phyloP scores from a whole-genome alignment of 2,329 filamentous ascomycete species.

The Phialophora tarda region DNA sequence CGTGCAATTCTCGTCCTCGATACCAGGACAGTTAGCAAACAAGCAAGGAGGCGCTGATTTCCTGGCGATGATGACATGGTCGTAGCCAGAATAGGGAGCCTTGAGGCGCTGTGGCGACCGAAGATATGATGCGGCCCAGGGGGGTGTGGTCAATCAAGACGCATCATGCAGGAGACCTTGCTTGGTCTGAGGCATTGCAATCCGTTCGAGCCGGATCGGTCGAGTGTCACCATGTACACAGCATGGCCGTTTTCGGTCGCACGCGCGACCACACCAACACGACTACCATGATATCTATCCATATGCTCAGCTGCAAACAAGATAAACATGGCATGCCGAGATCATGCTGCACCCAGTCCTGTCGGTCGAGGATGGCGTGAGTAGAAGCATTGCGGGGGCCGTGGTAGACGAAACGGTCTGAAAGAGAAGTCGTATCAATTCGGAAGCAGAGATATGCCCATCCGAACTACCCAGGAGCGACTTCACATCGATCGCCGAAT shows the following conservation, averaged over 20 bases:
- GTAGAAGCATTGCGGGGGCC: neutral
- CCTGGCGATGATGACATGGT: neutral
- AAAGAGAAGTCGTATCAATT: slow-evolving; percentile 6
- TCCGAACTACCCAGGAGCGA: neutral
- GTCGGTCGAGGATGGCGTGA: neutral
- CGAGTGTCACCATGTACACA: neutral
- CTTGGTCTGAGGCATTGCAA: neutral
- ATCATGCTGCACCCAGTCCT: neutral
- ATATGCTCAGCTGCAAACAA: neutral
- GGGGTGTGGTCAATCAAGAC: neutral
- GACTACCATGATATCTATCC: neutral
- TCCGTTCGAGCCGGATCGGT: neutral
- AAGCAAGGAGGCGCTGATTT: neutral
- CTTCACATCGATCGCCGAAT: neutral
- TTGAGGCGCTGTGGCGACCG: neutral
- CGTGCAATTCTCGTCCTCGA: no score
- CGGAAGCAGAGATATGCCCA: neutral
- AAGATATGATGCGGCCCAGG: neutral
- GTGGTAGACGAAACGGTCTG: neutral
- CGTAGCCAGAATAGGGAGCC: neutral
- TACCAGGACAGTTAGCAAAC: no score
- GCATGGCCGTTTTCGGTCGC: no score
- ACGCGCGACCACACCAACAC: neutral
- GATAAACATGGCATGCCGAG: neutral
- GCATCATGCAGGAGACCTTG: neutral